Percentiles rank a stretch among this genome's conserved stretches.
Evolutionary conservation across 2,329 filamentous ascomycete species (phyloP).

Genomic region (Colletotrichum simmondsii): DNA sequence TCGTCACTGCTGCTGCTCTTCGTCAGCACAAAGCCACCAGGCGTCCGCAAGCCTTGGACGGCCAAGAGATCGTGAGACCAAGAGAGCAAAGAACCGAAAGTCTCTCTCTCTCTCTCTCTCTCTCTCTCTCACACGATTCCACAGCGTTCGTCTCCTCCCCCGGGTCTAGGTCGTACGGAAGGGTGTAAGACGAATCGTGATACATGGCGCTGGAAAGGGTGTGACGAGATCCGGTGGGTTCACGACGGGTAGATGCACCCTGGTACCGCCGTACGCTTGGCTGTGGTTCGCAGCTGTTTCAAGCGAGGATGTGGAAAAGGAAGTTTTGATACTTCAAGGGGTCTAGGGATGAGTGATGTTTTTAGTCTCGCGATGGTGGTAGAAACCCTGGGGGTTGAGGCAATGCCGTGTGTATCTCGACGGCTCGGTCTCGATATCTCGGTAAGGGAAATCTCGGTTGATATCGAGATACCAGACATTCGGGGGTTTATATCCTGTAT

Average conservation of each 20-base stretch:
- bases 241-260: not conserved
- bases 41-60: no score
- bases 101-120: not conserved
- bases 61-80: not conserved
- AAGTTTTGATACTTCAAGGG: not conserved
- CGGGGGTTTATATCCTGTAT: no score
- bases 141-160: not conserved
- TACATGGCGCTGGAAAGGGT: constrained; percentile 25
- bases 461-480: no score
- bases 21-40: no score
- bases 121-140: not conserved
- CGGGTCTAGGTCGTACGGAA: not conserved
- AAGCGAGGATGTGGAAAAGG: not conserved
- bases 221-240: constrained; percentile 23
- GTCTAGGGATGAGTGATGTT: not conserved
- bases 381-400: not conserved
- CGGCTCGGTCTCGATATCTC: not conserved
- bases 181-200: not conserved
- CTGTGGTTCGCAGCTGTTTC: not conserved
- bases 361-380: not conserved
- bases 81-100: not conserved
- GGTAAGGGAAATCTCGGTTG: not conserved
- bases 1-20: not conserved
- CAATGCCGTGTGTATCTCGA: not conserved
- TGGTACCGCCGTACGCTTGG: no score